Percentiles rank a stretch among this genome's conserved stretches.
phyloP scores from a whole-genome alignment of 345 rosid genomes.

The Kandelia obovata region DNA sequence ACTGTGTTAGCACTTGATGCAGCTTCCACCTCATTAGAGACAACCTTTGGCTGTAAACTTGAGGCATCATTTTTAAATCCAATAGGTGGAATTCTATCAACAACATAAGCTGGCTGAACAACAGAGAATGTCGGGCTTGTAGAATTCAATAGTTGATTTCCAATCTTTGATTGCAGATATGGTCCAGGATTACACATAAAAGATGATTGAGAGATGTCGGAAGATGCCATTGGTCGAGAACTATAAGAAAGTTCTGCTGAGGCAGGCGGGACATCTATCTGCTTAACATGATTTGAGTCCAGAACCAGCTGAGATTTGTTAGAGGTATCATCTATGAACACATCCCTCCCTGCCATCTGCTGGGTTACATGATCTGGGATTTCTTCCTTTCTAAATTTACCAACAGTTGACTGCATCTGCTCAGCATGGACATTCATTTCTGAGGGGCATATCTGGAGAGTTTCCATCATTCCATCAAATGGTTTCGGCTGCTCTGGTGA shows the following conservation, averaged over 20 bases:
- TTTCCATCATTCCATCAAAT: slow-evolving; percentile 43
- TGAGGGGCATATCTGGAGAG: slow-evolving; percentile 26
- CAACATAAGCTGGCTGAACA: slow-evolving; percentile 24
- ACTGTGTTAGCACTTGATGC: slow-evolving; percentile 14
- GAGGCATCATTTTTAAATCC: slow-evolving; percentile 34
- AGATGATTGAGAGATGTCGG: slow-evolving; percentile 28
- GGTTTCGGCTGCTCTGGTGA: slow-evolving; percentile 30
- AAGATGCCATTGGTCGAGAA: slow-evolving; percentile 31
- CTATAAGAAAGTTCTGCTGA: slow-evolving; percentile 26
- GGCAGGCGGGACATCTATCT: slow-evolving; percentile 23
- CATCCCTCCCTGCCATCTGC: slow-evolving; percentile 31
- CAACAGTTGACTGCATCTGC: slow-evolving; percentile 30
- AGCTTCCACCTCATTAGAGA: slow-evolving; percentile 27
- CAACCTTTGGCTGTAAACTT: slow-evolving; percentile 28
- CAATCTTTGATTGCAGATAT: slow-evolving; percentile 37
- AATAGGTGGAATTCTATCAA: slow-evolving; percentile 32
- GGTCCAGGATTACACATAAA: slow-evolving; percentile 33
- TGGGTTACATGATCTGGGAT: slow-evolving; percentile 31
- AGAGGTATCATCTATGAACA: slow-evolving; percentile 30
- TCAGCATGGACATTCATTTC: slow-evolving; percentile 30
- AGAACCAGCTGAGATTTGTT: slow-evolving; percentile 27
- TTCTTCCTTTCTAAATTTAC: slow-evolving; percentile 34
- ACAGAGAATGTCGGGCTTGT: slow-evolving; percentile 24
- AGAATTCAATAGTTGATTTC: slow-evolving; percentile 34
- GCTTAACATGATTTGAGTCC: slow-evolving; percentile 28